A percentile compares a stretch with the other conserved stretches of the same genome.
phyloP scores from a whole-genome alignment of 2,329 filamentous ascomycete genomes.

The Phialocephala subalpina region DNA sequence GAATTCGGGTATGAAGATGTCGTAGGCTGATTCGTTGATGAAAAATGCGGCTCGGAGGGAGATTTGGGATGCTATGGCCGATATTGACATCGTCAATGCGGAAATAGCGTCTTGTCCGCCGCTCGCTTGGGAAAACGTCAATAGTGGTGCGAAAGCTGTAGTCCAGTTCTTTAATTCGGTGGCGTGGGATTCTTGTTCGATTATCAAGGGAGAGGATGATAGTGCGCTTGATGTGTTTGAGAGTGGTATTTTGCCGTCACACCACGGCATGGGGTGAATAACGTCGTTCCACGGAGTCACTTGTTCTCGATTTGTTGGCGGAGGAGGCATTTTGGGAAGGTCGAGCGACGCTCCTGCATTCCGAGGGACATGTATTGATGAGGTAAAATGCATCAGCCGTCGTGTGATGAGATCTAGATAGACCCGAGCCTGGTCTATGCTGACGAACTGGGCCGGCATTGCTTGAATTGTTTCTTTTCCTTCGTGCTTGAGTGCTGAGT shows the following conservation, averaged over 20 bases:
- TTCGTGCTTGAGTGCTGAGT: conserved; percentile 28
- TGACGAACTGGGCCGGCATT: conserved; percentile 32
- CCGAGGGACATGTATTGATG: conserved; percentile 19
- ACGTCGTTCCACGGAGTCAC: conserved; percentile 11
- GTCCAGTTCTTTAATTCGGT: conserved; percentile 29
- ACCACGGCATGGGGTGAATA: conserved; percentile 27
- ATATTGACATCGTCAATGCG: conserved; percentile 28
- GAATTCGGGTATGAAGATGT: conserved; percentile 31
- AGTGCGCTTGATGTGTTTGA: conserved; percentile 17
- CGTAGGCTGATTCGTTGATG: conserved; percentile 30
- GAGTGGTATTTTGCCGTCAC: conserved; percentile 28
- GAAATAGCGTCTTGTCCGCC: conserved; percentile 31
- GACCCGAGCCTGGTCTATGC: conserved; percentile 30
- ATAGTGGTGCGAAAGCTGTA: conserved; percentile 23
- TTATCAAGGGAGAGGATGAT: conserved; percentile 13
- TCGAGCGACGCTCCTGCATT: background rate
- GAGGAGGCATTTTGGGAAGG: background rate
- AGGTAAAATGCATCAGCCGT: conserved; percentile 33
- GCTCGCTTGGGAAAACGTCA: conserved; percentile 9
- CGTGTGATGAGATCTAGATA: conserved; percentile 37
- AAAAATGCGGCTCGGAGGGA: conserved; percentile 30
- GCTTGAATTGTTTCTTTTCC: conserved; percentile 27
- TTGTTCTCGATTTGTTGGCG: background rate
- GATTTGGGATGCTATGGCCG: conserved; percentile 24
- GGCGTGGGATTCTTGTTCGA: conserved; percentile 25